Percentiles rank a stretch among this genome's conserved stretches.
phyloP scores from a whole-genome alignment of 345 rosid species.

The Schrenkiella parvula region DNA sequence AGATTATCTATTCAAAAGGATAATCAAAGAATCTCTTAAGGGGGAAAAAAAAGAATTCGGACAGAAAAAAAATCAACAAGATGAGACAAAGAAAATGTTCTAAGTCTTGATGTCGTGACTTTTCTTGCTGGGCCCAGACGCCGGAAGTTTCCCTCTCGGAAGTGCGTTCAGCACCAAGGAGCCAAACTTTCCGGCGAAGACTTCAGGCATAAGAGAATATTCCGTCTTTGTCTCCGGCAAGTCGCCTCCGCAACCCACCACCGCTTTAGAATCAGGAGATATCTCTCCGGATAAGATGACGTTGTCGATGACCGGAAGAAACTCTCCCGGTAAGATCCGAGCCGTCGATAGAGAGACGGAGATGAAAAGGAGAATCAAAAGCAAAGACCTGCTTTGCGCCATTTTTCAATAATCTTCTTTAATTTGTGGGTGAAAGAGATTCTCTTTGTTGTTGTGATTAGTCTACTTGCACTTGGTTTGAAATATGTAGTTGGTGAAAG shows the following conservation, averaged over 20 bases:
- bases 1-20: neutral
- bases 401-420: neutral
- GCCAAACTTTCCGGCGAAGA: conserved; percentile 37
- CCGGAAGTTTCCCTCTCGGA: conserved; percentile 48
- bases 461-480: conserved; percentile 3
- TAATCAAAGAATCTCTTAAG: conserved; percentile 1
- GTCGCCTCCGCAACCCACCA: conserved; percentile 29
- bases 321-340: conserved; percentile 18
- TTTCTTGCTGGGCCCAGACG: conserved; percentile 60
- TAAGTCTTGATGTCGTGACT: conserved; percentile 42
- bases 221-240: neutral
- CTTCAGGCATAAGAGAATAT: conserved; percentile 20
- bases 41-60: neutral
- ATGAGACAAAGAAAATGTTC: neutral
- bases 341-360: conserved; percentile 16
- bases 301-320: conserved; percentile 5
- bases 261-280: conserved; percentile 14
- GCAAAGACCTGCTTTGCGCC: conserved; percentile 7
- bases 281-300: conserved; percentile 13
- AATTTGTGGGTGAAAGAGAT: neutral
- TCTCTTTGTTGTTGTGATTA: neutral
- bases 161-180: conserved; percentile 51
- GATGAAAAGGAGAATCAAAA: conserved; percentile 20
- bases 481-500: conserved; percentile 18
- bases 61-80: conserved; percentile 1